Evolutionary conservation across 139 green algal genomes (phyloP), one percentile per base, ranked within the genome.

Genomic region (Trebouxia sp.): DNA sequence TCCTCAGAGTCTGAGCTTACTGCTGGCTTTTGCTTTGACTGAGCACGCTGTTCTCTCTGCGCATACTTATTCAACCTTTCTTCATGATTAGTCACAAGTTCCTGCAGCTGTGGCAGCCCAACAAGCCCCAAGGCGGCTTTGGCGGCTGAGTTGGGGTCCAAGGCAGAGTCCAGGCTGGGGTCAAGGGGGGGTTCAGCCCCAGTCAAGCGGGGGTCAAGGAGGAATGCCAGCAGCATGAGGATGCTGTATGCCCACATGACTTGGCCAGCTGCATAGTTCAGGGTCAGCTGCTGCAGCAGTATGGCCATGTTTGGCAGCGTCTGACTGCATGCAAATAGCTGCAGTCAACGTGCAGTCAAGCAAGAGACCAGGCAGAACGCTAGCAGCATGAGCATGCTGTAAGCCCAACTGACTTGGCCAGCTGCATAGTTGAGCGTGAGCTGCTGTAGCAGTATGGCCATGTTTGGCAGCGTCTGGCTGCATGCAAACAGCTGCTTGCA

Each of bases 271-370:
- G 58, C 58, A 22, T 69, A 69, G 58, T 69, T 69, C 10, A 69
- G 58, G 9, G 58, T 22, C 28, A 69, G 28, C 58, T 69, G 58
- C 9, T 69, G 58, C 30, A 69, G 58, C 58, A 69, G 39, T 20
- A 30, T 39, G 28, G 58, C 41, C 58, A 69, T 69, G 30, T 69
- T 69, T 28, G 58, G 58, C 30, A 69, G 30, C 58, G 41, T 30
- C 58, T 69, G 58, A 69, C 58, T 69, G 58, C 58, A 69, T 53
- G 47, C 47, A 53, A 6, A 53, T 14, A 53, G n/a, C n/a, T n/a
- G n/a, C n/a, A n/a, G 4, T 53, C 1, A 6, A 53, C 47, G 20
- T 3, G 15, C 47, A 53, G 47, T 53, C 4, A 53, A 14, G 20
- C 15, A 17, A 53, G 4, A 10, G 14, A 17, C 47, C 4, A 53